Percentiles rank a stretch among this genome's conserved stretches.
Conservation (phyloP, 2,329 filamentous ascomycete species). For the Fusarium bulbicola region DNA sequence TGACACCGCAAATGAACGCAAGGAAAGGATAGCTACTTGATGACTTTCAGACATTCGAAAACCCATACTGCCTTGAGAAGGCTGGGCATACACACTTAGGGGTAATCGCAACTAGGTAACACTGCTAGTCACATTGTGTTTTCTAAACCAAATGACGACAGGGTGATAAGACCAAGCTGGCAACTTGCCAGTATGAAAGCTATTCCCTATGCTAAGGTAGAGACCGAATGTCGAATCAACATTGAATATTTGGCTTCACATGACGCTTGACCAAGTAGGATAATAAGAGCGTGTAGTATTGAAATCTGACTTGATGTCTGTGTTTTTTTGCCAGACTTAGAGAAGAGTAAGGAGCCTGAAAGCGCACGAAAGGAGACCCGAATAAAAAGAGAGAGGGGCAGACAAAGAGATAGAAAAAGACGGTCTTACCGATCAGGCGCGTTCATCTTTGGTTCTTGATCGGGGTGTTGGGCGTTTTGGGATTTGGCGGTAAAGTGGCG, state of each 20-base stretch:
- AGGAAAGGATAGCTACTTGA: neutral
- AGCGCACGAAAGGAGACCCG: neutral
- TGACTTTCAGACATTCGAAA: neutral
- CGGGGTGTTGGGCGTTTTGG: neutral
- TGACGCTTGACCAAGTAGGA: neutral
- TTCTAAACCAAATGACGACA: neutral
- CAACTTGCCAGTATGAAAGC: neutral
- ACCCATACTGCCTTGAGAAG: neutral
- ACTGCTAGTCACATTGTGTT: neutral
- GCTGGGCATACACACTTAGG: neutral
- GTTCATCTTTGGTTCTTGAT: slow-evolving; percentile 56
- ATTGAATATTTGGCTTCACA: neutral
- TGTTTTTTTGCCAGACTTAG: neutral
- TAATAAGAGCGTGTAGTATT: neutral
- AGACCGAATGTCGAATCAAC: neutral
- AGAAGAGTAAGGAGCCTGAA: neutral
- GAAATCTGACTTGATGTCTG: neutral
- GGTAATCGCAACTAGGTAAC: neutral
- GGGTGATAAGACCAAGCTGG: neutral
- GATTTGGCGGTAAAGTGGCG: slow-evolving; percentile 35
- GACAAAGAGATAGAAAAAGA: neutral
- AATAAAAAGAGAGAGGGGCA: neutral
- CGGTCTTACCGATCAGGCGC: slow-evolving; percentile 63
- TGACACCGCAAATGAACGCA: slow-evolving; percentile 11
- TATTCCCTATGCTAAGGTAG: neutral